Base-by-base conservation (phyloP, 1,139 yeast species). In the Spathaspora sp. region DNA sequence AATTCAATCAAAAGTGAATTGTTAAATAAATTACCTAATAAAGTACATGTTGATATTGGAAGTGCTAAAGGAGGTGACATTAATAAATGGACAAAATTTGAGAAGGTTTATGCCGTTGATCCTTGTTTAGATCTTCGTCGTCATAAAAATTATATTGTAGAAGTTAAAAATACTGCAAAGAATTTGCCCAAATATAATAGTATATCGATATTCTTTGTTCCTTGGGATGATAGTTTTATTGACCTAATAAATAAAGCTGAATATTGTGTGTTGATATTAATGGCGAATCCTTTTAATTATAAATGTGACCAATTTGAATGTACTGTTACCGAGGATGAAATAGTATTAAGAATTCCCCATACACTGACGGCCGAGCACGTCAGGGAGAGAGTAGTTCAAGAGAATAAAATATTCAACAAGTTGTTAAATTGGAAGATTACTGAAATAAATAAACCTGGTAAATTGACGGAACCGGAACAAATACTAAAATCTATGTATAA, bases 1-100 rank as follows among this genome's bases (percentile, higher is more conserved):
- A 38, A 38, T 38, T 15, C 7, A 38, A 18, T 38, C 11, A 38
- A 38, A 38, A 23, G 5, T 11, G 11, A 9, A 4, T n/a, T 38
- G 24, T 13, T 38, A 38, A 13, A 38, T 11, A 16, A 15, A 9
- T 23, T 38, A 13, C 26, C 26, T 10, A 38, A 38, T 15, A 7
- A 13, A 17, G 18, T 13, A 16, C 18, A 15, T 15, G 15, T 38
- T 15, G 40, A 38, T 17, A 38, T 38, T 13, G 40, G 40, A 9
- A 11, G 16, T 11, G 40, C 27, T 24, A 38, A 38, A 38, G 40
- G 40, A 7, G 40, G 40, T 9, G 40, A 38, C 13, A 38, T 38
- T 11, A 38, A 38, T 38, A 38, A 38, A 38, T 38, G 40, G 40
- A 15, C 18, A 38, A 38, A 38, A 10, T 38, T 38, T 38, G 5